Evolutionary conservation across 2,329 filamentous ascomycete species (phyloP), one percentile per base, ranked within the genome.

Genomic region (Magnaporthiopsis incrustans): DNA sequence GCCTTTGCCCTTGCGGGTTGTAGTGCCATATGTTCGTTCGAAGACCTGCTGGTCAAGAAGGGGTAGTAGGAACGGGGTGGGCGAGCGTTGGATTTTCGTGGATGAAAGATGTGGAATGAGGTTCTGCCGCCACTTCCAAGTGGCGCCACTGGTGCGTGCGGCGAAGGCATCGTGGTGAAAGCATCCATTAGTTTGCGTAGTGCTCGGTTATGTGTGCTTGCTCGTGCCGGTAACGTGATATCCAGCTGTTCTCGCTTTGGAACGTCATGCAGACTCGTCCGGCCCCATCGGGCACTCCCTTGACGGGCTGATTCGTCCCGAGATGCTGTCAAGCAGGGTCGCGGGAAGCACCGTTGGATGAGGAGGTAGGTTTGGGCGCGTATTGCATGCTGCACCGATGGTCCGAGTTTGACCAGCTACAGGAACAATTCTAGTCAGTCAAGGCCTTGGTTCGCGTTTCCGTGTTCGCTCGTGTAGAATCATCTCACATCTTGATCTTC

Each of bases 401-500:
- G n/a, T 60, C 59, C 33, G 59, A 60, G 33, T 60, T 60, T 60
- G 33, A 35, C 59, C 59, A 60, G 27, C 59, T 60, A n/a, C 25
- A 1, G 14, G 26, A 18, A 18, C 6, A 18, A 15, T 26, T 18
- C 3, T 10, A 44, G 33, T 60, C 22, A 53, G 44, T 11, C 44
- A 53, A 53, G n/a, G 44, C 11, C 44, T n/a, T 10, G n/a, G 6
- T 25, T 11, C 44, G 44, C 44, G 44, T n/a, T 25, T 53, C 7
- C 6, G 6, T n/a, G n/a, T 53, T 8, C 44, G 7, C 8, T 53
- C 44, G 18, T n/a, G 59, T 2, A 12, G 22, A 22, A 79, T n/a
- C n/a, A n/a, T n/a, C 90, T 81, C 80, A 97, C 89, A 99, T 92
- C 77, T 89, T 88, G 67, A 98, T 88, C 73, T 84, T 87, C 63